Evolutionary conservation across 768 basidiomycete species (phyloP).

Genomic region (Tylopilus cervinicoccineus): DNA sequence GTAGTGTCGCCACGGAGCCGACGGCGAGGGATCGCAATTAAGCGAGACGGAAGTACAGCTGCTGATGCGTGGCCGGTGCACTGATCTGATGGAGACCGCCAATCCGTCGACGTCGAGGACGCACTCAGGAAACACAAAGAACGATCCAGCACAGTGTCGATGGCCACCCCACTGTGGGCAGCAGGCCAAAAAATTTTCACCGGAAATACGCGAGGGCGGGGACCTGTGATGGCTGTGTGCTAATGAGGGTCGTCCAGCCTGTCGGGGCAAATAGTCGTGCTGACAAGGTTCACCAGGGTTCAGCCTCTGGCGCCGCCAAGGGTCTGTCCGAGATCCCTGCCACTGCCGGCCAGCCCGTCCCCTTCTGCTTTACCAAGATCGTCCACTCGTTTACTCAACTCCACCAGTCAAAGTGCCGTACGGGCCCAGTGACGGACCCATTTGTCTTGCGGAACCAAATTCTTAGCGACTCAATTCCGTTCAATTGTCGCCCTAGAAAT

Average conservation of each 20-base stretch:
- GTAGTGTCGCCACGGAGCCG: constrained; percentile 20
- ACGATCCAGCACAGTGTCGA: constrained; percentile 11
- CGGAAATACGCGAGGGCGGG: constrained; percentile 38
- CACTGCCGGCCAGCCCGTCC: constrained; percentile 11
- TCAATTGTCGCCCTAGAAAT: constrained; percentile 33
- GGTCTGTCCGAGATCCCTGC: constrained; percentile 19
- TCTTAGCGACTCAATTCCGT: constrained; percentile 35
- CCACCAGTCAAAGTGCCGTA: constrained; percentile 28
- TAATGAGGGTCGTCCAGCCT: constrained; percentile 30
- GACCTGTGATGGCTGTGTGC: constrained; percentile 37
- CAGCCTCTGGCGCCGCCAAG: constrained; percentile 28
- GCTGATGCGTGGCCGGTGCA: constrained; percentile 3
- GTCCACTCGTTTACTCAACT: constrained; percentile 26
- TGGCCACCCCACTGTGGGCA: constrained; percentile 19
- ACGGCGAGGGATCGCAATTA: constrained; percentile 8
- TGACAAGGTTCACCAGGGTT: constrained; percentile 29
- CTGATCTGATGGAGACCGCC: background rate
- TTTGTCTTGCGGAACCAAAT: constrained; percentile 35
- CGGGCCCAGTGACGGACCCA: constrained; percentile 25
- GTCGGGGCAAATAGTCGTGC: constrained; percentile 30
- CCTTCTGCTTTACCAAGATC: constrained; percentile 19
- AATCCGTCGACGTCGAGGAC: background rate
- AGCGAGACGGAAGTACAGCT: constrained; percentile 12
- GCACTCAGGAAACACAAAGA: constrained; percentile 1
- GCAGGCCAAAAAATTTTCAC: constrained; percentile 30